Conservation (phyloP, 2,329 filamentous ascomycete genomes). For the Akanthomyces muscarius region DNA sequence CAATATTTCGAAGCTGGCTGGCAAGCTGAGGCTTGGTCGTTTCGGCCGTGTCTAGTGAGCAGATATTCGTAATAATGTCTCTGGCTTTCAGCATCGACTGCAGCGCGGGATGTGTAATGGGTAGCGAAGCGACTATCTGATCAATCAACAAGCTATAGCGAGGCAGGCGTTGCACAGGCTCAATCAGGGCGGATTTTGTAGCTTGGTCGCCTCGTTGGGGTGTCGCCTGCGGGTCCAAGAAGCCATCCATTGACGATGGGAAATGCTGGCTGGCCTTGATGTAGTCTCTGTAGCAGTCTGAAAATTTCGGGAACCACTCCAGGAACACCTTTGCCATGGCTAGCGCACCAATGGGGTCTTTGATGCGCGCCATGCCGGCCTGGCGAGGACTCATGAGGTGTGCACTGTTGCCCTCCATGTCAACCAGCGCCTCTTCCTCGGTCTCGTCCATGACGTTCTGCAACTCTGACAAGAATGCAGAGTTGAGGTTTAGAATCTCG, state of each 20-base stretch:
- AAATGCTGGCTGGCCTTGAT: slow-evolving; percentile 88
- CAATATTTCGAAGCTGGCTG: slow-evolving; percentile 69
- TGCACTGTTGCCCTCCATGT: slow-evolving; percentile 60
- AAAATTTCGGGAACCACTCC: slow-evolving; percentile 91
- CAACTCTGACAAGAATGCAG: slow-evolving; percentile 73
- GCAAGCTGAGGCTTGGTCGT: slow-evolving; percentile 70
- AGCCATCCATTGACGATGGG: slow-evolving; percentile 71
- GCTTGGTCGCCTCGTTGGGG: slow-evolving; percentile 69
- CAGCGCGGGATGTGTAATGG: slow-evolving; percentile 79
- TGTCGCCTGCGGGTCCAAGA: slow-evolving; percentile 73
- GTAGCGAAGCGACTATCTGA: slow-evolving; percentile 83
- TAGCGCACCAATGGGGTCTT: slow-evolving; percentile 73
- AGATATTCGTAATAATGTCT: slow-evolving; percentile 94
- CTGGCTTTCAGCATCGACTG: slow-evolving; percentile 80
- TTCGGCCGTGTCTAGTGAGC: slow-evolving; percentile 74
- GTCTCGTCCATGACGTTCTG: slow-evolving; percentile 75
- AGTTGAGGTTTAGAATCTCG: slow-evolving; percentile 76
- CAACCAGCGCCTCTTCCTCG: slow-evolving; percentile 72
- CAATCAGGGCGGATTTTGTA: slow-evolving; percentile 87
- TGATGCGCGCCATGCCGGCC: slow-evolving; percentile 44
- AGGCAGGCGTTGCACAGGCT: slow-evolving; percentile 90
- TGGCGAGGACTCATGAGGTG: slow-evolving; percentile 39
- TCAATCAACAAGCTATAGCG: slow-evolving; percentile 96
- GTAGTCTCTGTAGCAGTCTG: slow-evolving; percentile 87
- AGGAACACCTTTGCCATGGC: slow-evolving; percentile 76